Percentiles rank a stretch among this genome's conserved stretches.
Evolutionary conservation across 176 grass and related monocot species (phyloP).

Genomic region (Dendrocalamus sinicus): DNA sequence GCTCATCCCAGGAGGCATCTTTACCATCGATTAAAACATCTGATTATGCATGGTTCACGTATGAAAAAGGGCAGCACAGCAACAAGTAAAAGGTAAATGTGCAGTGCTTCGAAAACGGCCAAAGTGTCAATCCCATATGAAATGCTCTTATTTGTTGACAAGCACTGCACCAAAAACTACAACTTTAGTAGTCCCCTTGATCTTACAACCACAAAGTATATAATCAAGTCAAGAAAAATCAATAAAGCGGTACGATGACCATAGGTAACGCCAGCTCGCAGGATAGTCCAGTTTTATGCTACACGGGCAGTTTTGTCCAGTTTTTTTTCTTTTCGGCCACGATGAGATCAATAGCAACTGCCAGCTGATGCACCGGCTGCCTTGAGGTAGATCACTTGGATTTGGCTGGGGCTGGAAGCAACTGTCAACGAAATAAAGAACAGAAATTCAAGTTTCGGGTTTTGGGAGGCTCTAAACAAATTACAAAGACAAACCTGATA

Average conservation of each 20-base stretch:
- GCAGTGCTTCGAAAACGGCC: too few relatives aligned
- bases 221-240: background rate
- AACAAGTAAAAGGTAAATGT: too few relatives aligned
- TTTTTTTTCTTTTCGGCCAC: conserved; percentile 25
- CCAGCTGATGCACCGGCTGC: background rate
- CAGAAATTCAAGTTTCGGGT: background rate
- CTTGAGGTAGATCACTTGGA: conserved; percentile 47
- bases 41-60: too few relatives aligned
- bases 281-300: conserved; percentile 20
- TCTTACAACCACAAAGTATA: background rate
- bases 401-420: conserved; percentile 74
- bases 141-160: conserved; percentile 16
- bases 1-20: too few relatives aligned
- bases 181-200: background rate
- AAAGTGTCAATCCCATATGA: too few relatives aligned
- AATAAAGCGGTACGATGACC: background rate
- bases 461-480: background rate
- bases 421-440: conserved; percentile 37
- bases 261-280: background rate
- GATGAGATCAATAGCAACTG: background rate
- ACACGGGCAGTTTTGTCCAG: conserved; percentile 26
- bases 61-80: too few relatives aligned
- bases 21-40: too few relatives aligned
- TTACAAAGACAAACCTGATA: conserved; percentile 61
- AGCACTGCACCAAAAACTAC: background rate